These are phyloP conservation scores for Furcasterigmium furcatum DNA, from an alignment of 2,329 filamentous ascomycete genomes.

Conservation along the genomic window DNA sequence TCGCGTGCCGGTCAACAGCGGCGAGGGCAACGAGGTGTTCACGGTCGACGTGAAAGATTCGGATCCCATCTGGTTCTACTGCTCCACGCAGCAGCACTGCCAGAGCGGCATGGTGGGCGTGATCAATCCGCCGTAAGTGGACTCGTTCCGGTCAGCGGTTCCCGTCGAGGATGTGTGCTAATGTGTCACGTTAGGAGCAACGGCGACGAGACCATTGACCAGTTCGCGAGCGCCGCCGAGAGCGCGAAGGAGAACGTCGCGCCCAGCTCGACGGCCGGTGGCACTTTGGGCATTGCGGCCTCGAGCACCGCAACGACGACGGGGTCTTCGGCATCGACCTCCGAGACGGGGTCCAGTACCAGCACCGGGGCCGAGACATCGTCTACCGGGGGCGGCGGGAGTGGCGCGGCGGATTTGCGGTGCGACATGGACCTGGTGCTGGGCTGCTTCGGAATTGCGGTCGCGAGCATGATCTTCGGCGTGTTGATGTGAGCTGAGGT, in stretches of 20 bases:
- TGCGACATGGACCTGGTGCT: background rate
- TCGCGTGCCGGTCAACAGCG: conserved; percentile 26
- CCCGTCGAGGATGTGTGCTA: too few relatives aligned
- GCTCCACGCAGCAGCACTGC: conserved; percentile 56
- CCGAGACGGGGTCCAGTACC: too few relatives aligned
- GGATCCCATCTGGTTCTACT: conserved; percentile 63
- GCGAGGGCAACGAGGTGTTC: conserved; percentile 14
- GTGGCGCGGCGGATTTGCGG: background rate
- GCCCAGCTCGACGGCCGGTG: conserved; percentile 7
- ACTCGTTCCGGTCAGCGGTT: too few relatives aligned
- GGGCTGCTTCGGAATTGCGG: background rate
- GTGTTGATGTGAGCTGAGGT: background rate
- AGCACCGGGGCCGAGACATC: background rate
- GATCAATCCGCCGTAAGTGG: conserved; percentile 10
- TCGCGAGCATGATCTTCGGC: background rate
- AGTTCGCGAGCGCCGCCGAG: conserved; percentile 6
- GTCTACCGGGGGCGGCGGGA: background rate
- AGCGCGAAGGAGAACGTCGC: conserved; percentile 8
- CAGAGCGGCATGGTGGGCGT: conserved; percentile 58
- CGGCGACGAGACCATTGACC: conserved; percentile 3
- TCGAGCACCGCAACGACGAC: background rate
- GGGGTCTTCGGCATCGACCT: too few relatives aligned
- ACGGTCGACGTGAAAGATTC: conserved; percentile 28
- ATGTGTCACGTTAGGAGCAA: background rate
- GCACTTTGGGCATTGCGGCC: conserved; percentile 7